Evolutionary conservation across 2,329 filamentous ascomycete species (phyloP), one percentile per base, ranked within the genome.

Genomic region (Pseudomassariella vexata): DNA sequence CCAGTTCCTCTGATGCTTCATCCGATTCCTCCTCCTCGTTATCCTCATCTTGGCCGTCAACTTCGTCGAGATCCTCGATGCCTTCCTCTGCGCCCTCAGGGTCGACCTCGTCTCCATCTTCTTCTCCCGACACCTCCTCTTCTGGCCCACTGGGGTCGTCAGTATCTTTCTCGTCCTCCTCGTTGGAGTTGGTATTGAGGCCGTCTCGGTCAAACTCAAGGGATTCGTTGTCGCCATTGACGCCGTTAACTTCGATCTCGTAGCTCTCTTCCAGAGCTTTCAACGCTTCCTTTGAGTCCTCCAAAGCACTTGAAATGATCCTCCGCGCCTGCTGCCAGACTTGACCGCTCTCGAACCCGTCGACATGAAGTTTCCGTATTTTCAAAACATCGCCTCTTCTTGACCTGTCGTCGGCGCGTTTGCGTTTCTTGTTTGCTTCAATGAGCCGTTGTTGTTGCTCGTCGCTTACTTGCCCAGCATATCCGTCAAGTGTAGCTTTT

Each of bases 301-400:
- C 56, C 27, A 77, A 46, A 9, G 73, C 60, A 28, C 69, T 68
- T 9, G 58, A 72, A 36, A 96, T 79, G 14, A 96, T 86, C 47
- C 85, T 78, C 50, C 80, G 82, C 7, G 87, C 84, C 63, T 98
- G 92, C 58, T 95, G 86, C 85, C 90, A 98, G 25, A 98, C 80
- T 59, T 96, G 90, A 14, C 81, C 77, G 9, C 85, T 81, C 47
- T 84, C 85, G 47, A 96, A 95, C 0, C 90, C 92, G 36, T 94
- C 79, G 6, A 87, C 68, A 54, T 95, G 85, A 11, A 98, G 66
- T 57, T 85, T 88, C 48, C 84, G 81, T 48, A 95, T 66, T 48
- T 87, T 87, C 41, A 95, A 53, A 2, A 83, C 63, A 42, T 74
- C 60, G 28, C 60, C 48, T 20, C 58, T 57, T 19, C 59, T 59